A percentile compares a stretch with the other conserved stretches of the same genome.
Evolutionary conservation across 805 yeast species (phyloP).

Genomic region (Saccharomycopsis guyanensis): DNA sequence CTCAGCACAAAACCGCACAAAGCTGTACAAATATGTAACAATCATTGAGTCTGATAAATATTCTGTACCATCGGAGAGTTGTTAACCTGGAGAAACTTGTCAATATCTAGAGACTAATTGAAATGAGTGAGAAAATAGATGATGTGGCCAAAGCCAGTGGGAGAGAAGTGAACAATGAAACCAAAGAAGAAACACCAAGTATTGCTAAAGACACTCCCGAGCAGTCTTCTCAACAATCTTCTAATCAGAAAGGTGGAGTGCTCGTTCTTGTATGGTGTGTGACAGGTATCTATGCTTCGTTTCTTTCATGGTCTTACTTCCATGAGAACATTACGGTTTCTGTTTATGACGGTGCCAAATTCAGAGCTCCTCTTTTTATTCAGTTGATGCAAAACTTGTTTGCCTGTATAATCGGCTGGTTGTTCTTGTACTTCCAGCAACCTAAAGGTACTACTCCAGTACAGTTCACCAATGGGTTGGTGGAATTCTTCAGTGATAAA

Average conservation of each 20-base stretch:
- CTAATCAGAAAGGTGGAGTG: neutral
- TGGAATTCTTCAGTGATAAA: constrained; percentile 25
- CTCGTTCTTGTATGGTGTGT: constrained; percentile 14
- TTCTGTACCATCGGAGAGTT: no score
- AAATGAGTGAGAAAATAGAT: no score
- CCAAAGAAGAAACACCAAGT: no score
- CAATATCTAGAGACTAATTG: no score
- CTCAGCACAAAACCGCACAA: no score
- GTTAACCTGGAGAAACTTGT: no score
- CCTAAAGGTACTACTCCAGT: constrained; percentile 26
- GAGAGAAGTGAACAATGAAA: no score
- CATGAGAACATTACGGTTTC: constrained; percentile 83
- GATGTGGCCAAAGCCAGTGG: no score
- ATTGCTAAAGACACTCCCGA: no score
- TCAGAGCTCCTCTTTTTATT: constrained; percentile 73
- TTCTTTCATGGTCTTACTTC: constrained; percentile 84
- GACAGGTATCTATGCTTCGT: constrained; percentile 75
- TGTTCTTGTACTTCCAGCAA: constrained; percentile 36
- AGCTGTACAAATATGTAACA: no score
- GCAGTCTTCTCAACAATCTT: no score
- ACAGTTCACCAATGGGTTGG: constrained; percentile 30
- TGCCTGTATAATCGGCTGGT: constrained; percentile 62
- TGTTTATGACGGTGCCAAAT: constrained; percentile 46
- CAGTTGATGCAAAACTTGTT: constrained; percentile 66
- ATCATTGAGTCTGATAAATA: no score